Base-by-base conservation (phyloP, 371 early-diverging fungal genomes). In the Haplosporangium sp. region DNA sequence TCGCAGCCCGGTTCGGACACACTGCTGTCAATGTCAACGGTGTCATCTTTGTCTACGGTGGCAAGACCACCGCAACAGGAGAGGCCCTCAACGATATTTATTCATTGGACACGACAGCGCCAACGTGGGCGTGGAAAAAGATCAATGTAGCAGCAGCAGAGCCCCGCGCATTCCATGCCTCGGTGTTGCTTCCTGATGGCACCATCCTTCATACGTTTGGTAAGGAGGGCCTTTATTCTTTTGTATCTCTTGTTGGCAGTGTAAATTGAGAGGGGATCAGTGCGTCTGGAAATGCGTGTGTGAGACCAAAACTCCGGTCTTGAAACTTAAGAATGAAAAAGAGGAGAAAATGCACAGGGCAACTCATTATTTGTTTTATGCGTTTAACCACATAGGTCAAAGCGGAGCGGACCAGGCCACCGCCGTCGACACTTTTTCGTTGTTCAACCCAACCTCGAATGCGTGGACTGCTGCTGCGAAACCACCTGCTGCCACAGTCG, bases 101-200 rank as follows among this genome's bases (percentile, higher is more conserved):
- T 36, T n/a, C 54, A 21, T 41, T 72, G 37, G 41, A 77, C 21
- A 72, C 73, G 6, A 43, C 40, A 6, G 55, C 9, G 1, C 5
- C 54, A 0, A 20, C 52, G 14, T 71, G 77, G 77, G 1, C 53
- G 5, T 71, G 71, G 77, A 54, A 21, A 21, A 54, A 63, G 43
- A 8, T 66, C 16, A 23, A 0, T 36, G 66, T 40, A 7, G 29
- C 56, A 5, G 54, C 56, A 5, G 58, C 74, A 10, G 80, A 80
- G 20, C 45, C 69, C 12, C 74, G 80, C 12, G 77, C 68, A 2
- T 77, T 71, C 68, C 77, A 77, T 37, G 48, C 72, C 13, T 67
- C 72, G 6, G 67, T 67, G 16, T 38, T 77, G 18, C 40, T 77
- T 3, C 29, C 16, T 0, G 68, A 77, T 36, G 46, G 18, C 46